Percentiles rank a stretch among this genome's conserved stretches.
Conservation (phyloP, 257 asterid species). For the Fraxinus anomala region DNA sequence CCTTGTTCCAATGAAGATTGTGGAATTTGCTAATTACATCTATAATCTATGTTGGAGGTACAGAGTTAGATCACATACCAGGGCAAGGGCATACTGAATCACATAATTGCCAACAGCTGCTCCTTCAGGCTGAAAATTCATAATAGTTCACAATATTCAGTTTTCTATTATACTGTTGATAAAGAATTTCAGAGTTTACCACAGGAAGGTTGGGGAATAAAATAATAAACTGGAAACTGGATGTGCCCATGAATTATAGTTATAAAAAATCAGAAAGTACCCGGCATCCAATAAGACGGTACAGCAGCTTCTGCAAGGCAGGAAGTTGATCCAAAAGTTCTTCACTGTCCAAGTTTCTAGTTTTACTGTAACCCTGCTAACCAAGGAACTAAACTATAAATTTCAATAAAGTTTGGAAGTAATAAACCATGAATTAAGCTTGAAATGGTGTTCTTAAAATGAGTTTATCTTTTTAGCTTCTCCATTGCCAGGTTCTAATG, state of each 20-base stretch:
- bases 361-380: slow-evolving; percentile 86
- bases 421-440: slow-evolving; percentile 8
- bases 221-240: neutral
- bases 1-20: slow-evolving; percentile 15
- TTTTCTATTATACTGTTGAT: neutral
- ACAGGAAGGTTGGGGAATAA: neutral
- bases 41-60: slow-evolving; percentile 5
- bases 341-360: slow-evolving; percentile 86
- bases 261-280: slow-evolving; percentile 43
- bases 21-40: slow-evolving; percentile 3
- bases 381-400: slow-evolving; percentile 27
- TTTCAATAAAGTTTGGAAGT: slow-evolving; percentile 9
- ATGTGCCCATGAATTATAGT: neutral
- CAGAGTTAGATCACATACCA: slow-evolving; percentile 50
- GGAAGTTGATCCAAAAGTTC: slow-evolving; percentile 91
- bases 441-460: neutral
- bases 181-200: neutral
- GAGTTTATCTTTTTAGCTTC: neutral
- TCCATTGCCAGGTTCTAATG: neutral
- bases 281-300: slow-evolving; percentile 97
- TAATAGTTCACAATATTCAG: slow-evolving; percentile 16
- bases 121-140: slow-evolving; percentile 86
- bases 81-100: slow-evolving; percentile 88
- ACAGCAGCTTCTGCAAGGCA: slow-evolving; percentile 84
- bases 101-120: slow-evolving; percentile 82